Conservation (phyloP, 163 green algal species). For the Smithsoniella earleae region DNA sequence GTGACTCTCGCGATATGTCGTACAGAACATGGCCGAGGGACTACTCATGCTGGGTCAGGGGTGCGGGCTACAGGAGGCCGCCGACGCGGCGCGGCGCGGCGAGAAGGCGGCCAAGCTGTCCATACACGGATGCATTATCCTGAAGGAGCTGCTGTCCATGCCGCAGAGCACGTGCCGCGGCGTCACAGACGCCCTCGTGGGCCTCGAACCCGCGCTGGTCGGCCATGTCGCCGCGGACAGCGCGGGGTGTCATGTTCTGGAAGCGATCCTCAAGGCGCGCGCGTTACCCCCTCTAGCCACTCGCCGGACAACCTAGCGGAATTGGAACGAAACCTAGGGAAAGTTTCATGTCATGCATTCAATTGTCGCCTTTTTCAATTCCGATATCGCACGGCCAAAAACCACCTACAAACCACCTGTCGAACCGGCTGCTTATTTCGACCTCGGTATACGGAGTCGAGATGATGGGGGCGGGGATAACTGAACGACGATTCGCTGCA, state of each 20-base stretch:
- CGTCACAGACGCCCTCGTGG: neutral
- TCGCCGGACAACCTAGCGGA: too few species aligned
- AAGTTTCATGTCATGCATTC: neutral
- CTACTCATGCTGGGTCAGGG: neutral
- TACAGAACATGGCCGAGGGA: neutral
- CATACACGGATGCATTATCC: neutral
- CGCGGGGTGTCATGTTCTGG: neutral
- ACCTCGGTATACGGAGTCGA: too few species aligned
- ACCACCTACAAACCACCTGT: too few species aligned
- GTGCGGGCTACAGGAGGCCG: neutral
- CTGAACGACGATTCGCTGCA: too few species aligned
- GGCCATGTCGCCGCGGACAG: neutral
- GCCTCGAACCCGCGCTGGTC: neutral
- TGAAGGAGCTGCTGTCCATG: neutral
- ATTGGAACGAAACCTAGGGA: too few species aligned
- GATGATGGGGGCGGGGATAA: too few species aligned
- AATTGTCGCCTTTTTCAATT: neutral
- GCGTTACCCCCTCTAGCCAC: too few species aligned
- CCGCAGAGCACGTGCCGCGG: neutral
- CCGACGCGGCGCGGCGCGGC: neutral
- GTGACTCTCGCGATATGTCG: too few species aligned
- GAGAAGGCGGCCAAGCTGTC: neutral
- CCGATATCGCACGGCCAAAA: neutral
- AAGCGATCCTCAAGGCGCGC: neutral
- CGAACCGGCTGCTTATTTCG: too few species aligned